Percentiles rank a stretch among this genome's conserved stretches.
These are phyloP conservation scores for Tolypocladium cylindrosporum DNA, from an alignment of 2,329 filamentous ascomycete species.

Conservation along the genomic window DNA sequence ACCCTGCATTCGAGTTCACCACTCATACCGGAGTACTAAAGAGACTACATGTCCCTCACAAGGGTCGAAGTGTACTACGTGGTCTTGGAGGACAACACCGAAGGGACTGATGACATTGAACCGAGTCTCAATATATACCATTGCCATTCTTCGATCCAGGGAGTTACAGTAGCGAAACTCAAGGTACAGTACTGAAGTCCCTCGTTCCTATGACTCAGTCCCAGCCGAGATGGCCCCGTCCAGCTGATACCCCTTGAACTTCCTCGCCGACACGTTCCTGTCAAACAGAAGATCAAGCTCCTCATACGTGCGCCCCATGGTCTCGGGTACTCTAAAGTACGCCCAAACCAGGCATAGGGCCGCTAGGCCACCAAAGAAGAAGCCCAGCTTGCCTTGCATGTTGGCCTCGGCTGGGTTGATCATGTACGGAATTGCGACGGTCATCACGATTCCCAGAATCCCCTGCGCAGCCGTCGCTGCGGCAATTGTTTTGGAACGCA, in stretches of 20 bases:
- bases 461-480: constrained; percentile 23
- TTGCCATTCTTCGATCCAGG: no score
- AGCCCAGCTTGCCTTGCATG: constrained; percentile 24
- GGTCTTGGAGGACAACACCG: no score
- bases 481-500: constrained; percentile 31
- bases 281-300: constrained; percentile 25
- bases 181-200: no score
- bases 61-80: no score
- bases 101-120: no score
- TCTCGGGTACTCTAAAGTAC: constrained; percentile 21
- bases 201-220: no score
- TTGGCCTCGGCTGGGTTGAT: constrained; percentile 22
- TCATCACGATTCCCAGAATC: constrained; percentile 16
- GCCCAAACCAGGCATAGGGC: constrained; percentile 18
- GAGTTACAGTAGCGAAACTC: no score
- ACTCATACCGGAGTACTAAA: no score
- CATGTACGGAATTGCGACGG: constrained; percentile 20
- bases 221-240: neutral
- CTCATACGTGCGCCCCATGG: constrained; percentile 19
- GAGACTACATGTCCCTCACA: no score
- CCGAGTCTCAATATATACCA: no score
- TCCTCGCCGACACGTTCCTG: constrained; percentile 15
- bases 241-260: constrained; percentile 19
- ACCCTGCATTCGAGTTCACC: no score
- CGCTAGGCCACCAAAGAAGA: constrained; percentile 19